phyloP scores from a whole-genome alignment of 2,329 filamentous ascomycete species.

The Clonostachys sp. region DNA sequence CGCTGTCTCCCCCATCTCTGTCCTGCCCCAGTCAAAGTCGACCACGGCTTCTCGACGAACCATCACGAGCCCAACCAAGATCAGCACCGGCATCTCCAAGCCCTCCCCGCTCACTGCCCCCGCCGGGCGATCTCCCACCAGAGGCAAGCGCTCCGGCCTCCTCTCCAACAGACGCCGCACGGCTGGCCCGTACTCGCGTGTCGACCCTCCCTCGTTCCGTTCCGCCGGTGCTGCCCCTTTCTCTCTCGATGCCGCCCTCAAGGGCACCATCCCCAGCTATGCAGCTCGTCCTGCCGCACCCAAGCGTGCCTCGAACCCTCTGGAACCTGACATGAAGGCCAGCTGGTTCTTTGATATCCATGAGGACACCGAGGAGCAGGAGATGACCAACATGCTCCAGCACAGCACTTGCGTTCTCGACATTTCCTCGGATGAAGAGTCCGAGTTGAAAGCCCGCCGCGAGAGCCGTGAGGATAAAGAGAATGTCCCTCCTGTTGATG shows the following conservation, averaged over 20 bases:
- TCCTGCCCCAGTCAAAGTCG: slow-evolving; percentile 21
- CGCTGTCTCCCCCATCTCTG: slow-evolving; percentile 17
- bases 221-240: slow-evolving; percentile 57
- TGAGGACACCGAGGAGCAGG: slow-evolving; percentile 84
- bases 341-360: slow-evolving; percentile 93
- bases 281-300: slow-evolving; percentile 15
- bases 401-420: slow-evolving; percentile 84
- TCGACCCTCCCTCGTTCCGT: slow-evolving; percentile 64
- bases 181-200: slow-evolving; percentile 58
- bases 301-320: slow-evolving; percentile 20
- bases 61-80: slow-evolving; percentile 47
- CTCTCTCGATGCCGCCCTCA: slow-evolving; percentile 79
- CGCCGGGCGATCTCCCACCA: slow-evolving; percentile 76
- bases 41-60: slow-evolving; percentile 31
- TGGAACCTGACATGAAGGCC: slow-evolving; percentile 45
- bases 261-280: slow-evolving; percentile 66
- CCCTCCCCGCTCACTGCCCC: slow-evolving; percentile 60
- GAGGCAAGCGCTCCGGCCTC: slow-evolving; percentile 63
- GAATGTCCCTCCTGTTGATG: slow-evolving; percentile 75
- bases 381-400: slow-evolving; percentile 89
- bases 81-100: slow-evolving; percentile 30
- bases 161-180: slow-evolving; percentile 64
- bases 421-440: slow-evolving; percentile 84
- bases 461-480: slow-evolving; percentile 74
- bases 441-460: slow-evolving; percentile 46